Base-by-base conservation (phyloP, 148 eudicot species). In the Heliosperma pusillum region DNA sequence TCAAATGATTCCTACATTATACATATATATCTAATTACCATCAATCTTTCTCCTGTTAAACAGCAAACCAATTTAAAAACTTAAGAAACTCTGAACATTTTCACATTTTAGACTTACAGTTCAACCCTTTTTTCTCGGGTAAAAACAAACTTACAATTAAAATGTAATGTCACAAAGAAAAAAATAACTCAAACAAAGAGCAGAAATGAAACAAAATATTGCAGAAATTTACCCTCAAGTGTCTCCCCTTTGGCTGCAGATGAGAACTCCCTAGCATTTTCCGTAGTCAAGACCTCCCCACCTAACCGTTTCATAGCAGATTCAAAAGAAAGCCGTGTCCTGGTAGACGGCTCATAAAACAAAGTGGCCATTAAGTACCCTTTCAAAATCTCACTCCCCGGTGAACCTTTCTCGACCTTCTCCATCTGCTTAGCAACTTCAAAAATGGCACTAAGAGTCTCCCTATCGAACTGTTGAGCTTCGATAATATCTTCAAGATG, bases 221-320 rank as follows among this genome's bases (percentile, higher is more conserved):
- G 19, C 17, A 62, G 44, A 69, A 9, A 45, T n/a, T 62, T 76
- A 94, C 98, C 98, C 86, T 94, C 97, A 53, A 94, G 97, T 15
- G 97, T 94, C 86, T 94, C 98, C 80, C 98, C 98, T 84, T 94
- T 94, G 79, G 98, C 98, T 44, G 98, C 98, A 5, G 98, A 94
- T n/a, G 98, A 94, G 74, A 92, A 94, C 78, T 94, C 97, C 19
- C 93, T 85, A 21, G 98, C 97, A 87, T 94, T 94, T 86, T 94
- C 98, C 24, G 97, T 95, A 3, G 98, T 92, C 85, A 95, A 86
- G 65, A 95, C 98, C 81, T 95, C 97, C 74, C 98, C 98, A 58
- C 98, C 97, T 78, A 95, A 83, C 60, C 98, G 81, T 81, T 90
- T 95, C 98, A 95, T 95, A 21, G 98, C 96, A 66, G 98, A 95